Conservation (phyloP, 1,139 yeast genomes). For the Citeromyces hawaiiensis region DNA sequence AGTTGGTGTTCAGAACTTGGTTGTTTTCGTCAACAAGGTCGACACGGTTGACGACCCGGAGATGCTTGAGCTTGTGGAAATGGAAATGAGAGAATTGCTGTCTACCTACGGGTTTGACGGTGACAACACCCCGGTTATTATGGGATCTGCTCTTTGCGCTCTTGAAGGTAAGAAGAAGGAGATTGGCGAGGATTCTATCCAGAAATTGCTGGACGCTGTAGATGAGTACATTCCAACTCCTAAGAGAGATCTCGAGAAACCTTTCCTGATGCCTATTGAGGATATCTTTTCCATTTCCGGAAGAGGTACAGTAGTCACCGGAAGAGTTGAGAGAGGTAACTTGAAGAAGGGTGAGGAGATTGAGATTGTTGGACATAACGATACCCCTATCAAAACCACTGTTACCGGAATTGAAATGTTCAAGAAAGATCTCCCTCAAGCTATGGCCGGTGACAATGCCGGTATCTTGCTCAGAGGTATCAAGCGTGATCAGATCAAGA, state of each 20-base stretch:
- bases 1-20: constrained; percentile 97
- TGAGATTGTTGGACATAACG: constrained; percentile 89
- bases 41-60: constrained; percentile 97
- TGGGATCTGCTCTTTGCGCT: constrained; percentile 99
- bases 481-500: constrained; percentile 90
- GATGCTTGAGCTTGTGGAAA: constrained; percentile 98
- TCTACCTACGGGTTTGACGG: constrained; percentile 92
- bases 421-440: constrained; percentile 94
- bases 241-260: constrained; percentile 87
- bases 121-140: constrained; percentile 92
- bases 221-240: constrained; percentile 97
- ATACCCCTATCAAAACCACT: constrained; percentile 79
- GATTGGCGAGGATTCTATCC: constrained; percentile 80
- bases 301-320: constrained; percentile 98
- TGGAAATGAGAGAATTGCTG: constrained; percentile 98
- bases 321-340: constrained; percentile 97
- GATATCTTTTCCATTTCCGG: constrained; percentile 97
- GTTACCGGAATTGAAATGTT: constrained; percentile 99
- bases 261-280: constrained; percentile 95
- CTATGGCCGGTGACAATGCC: constrained; percentile 98
- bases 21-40: constrained; percentile 95
- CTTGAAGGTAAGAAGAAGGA: constrained; percentile 81
- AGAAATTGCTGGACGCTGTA: constrained; percentile 78
- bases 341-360: constrained; percentile 97
- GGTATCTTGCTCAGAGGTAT: constrained; percentile 96